Base-by-base conservation (phyloP, 2,329 filamentous ascomycete genomes). In the Aspergillus glaucus region DNA sequence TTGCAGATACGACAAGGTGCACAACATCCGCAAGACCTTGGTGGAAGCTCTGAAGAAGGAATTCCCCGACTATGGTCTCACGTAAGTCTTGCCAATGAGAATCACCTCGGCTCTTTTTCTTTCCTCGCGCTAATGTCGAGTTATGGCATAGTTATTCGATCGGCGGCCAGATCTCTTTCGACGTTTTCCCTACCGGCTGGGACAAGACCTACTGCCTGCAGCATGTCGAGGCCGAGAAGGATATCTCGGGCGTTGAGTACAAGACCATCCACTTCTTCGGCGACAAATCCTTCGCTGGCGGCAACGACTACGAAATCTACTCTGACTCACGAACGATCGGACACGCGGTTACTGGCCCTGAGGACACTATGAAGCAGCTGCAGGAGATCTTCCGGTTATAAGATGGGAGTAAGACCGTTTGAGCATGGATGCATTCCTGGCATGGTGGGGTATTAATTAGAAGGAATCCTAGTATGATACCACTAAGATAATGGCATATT, bases 171-270 rank as follows among this genome's bases (percentile, higher is more conserved):
- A 96, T 98, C 72, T 96, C 91, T 51, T 98, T 98, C 70, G 93
- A 98, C 67, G 87, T 97, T 62, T 98, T 98, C 80, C 93, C 93
- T 55, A 81, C 77, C 2, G 93, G 93, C 64, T 98, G 93, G 93
- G 93, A 98, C 76, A 98, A 97, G 84, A 95, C 88, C 8, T 98
- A 95, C 79, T 96, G 91, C 75, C 78, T 97, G 58, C 77, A 81
- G 61, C 91, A 96, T 72, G 77, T 97, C 53, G 88, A 93, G 74
- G 79, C 79, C 55, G 91, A 96, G 70, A 84, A 81, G 62, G 85
- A 86, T 54, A 76, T 94, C 55, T 67, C 68, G 6, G 74, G 74
- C 4, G 57, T 71, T 44, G 74, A 84, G 21, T 97, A 92, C 78
- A 88, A 82, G 59, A 92, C 81, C 41, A 86, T 97, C 60, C 93